Evolutionary conservation across 306 rosid genomes (phyloP), one percentile per base, ranked within the genome.

Genomic region (Malus sylvestris): DNA sequence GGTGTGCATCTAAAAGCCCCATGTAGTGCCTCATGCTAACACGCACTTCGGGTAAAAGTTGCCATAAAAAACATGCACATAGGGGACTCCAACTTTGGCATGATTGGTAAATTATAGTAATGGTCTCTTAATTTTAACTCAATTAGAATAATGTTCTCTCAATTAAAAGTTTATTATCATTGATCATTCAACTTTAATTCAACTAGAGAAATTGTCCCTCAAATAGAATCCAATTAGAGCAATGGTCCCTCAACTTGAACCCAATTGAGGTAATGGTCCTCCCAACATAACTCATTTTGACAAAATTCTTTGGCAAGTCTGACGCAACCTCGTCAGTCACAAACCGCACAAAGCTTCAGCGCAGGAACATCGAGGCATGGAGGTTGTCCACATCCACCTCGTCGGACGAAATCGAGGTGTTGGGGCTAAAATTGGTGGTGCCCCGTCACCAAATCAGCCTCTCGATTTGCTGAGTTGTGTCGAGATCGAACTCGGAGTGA

Each of bases 301-400:
- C 42, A 38, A 6, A 38, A 38, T 38, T 38, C 32, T 33, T 75
- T 33, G 85, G 81, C 18, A 73, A 76, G 18, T 71, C 85, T 10
- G 83, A 79, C 14, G 42, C 77, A 4, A 61, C 72, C 1, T 4
- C 33, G 4, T 30, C 0, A 55, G 62, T 30, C 0, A 30, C 33
- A 53, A 71, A 53, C 33, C 83, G 74, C 44, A 74, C 63, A 2
- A 85, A 86, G 29, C 52, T 67, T 22, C 71, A 81, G 2, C 86
- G 76, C 27, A 79, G 19, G 61, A 74, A 80, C 14, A 81, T 78
- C 40, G 77, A 81, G 3, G 67, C 71, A 19, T 73, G 74, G 4
- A 7, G 27, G 45, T 18, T 27, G 20, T 61, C 80, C 35, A 60
- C 8, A 3, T 27, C 66, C 11, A 73, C 13, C 25, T 79, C 81